Evolutionary conservation across 2,329 filamentous ascomycete species (phyloP), one percentile per base, ranked within the genome.

Genomic region (Beauveria varroae): DNA sequence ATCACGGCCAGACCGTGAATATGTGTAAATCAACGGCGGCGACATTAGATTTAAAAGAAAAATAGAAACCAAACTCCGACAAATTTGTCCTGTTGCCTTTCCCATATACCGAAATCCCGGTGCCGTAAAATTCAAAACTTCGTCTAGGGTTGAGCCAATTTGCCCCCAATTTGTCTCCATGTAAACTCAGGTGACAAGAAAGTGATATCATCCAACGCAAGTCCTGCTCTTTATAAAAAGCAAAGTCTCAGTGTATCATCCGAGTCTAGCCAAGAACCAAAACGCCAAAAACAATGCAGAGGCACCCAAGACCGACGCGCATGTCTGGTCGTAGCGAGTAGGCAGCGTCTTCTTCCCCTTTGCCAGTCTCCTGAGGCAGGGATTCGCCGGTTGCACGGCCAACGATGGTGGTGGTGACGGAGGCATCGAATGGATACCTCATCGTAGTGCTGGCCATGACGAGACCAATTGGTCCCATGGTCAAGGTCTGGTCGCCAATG

Each of bases 401-500:
- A 6, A 67, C 68, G n/a, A 81, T 73, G 6, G 74, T 76, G 0
- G 76, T 75, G 3, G 76, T 74, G 16, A 74, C 70, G 1, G 74
- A 78, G 4, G 75, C 72, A 2, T 75, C 79, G 63, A 81, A 78
- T 0, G 81, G 80, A 58, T 74, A 76, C 6, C 68, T 65, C 26
- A 82, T 66, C 4, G 74, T 82, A 63, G 80, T 71, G 0, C 76
- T 76, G n/a, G 74, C 75, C 2, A 81, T 69, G 0, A 78, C 72
- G 7, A 85, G 71, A n/a, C 82, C 83, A 2, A 68, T 68, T 0
- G 82, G 76, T 1, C 77, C 80, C 47, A 84, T 77, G 0, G 76
- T 81, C 30, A 86, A 71, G 0, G 75, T 81, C 68, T 84, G 74
- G 1, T 79, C 78, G 6, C 75, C 78, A 4, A 83, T 71, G 0